These are phyloP conservation scores for Phialophora expanda DNA, from an alignment of 2,329 filamentous ascomycete species.

Conservation along the genomic window DNA sequence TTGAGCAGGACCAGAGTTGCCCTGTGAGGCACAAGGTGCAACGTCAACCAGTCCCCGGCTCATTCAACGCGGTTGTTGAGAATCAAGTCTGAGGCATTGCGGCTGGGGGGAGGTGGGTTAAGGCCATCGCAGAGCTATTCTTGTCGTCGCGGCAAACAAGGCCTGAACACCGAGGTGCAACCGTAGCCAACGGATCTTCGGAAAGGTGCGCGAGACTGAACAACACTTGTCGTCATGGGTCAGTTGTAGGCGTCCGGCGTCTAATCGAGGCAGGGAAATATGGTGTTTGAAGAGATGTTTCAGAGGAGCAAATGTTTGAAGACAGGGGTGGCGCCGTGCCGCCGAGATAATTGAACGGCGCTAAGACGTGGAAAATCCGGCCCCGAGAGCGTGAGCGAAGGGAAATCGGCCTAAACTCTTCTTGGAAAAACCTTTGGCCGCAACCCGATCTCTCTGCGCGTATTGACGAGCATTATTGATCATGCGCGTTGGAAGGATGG, in stretches of 20 bases:
- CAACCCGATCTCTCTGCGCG: no score
- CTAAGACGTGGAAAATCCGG: no score
- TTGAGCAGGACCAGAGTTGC: slow-evolving; percentile 2
- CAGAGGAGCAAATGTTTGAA: neutral
- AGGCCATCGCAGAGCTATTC: slow-evolving; percentile 23
- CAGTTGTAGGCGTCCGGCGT: slow-evolving; percentile 13
- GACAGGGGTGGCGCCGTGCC: slow-evolving; percentile 4
- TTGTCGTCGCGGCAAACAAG: slow-evolving; percentile 18
- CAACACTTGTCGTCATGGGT: slow-evolving; percentile 18
- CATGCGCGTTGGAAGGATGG: no score
- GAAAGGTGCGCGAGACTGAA: slow-evolving; percentile 18
- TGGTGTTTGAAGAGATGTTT: slow-evolving; percentile 16
- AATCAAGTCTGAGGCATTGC: slow-evolving; percentile 3
- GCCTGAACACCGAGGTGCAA: slow-evolving; percentile 5
- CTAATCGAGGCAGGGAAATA: slow-evolving; percentile 25
- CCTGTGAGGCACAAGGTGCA: slow-evolving; percentile 13
- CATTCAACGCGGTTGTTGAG: slow-evolving; percentile 7
- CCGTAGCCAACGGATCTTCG: slow-evolving; percentile 23
- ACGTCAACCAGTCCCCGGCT: slow-evolving; percentile 25
- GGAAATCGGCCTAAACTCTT: no score
- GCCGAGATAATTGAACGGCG: neutral
- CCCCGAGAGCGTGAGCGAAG: no score
- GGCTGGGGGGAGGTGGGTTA: slow-evolving; percentile 6
- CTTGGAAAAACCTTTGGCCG: no score
- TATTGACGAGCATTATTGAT: no score